Evolutionary conservation across 2,329 filamentous ascomycete genomes (phyloP), one percentile per base, ranked within the genome.

Genomic region (Juglanconis sp.): DNA sequence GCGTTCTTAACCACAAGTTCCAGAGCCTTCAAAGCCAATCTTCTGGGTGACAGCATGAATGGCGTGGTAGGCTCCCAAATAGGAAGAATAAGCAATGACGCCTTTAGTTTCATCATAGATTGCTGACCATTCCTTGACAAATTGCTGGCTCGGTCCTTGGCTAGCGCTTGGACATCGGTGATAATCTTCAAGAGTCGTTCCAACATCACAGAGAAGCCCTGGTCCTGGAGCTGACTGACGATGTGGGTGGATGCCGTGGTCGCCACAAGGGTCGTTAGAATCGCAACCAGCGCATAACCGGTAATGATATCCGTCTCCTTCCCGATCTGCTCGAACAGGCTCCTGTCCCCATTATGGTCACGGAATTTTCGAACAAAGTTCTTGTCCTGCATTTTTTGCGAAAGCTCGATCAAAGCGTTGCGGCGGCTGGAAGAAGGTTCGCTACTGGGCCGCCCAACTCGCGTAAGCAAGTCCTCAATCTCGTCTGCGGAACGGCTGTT

Each of bases 311-410:
- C 89, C 1, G 79, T 73, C 67, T 88, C 84, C 53, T 79, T 77
- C 1, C 79, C 80, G 9, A 90, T 77, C 47, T 84, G 82, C 49
- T 83, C 79, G 56, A 92, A 83, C 15, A 97, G 78, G 35, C 83
- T 83, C 57, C 86, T 82, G 63, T 91, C 89, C 59, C 89, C 85
- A 6, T 86, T 85, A 65, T 91, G 87, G 63, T 92, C 87, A 24
- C 89, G 81, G 67, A 96, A 92, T 63, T 90, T 87, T 17, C 80
- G 79, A 34, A 85, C 77, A 66, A 90, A 92, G 1, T 78, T 78
- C 67, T 87, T 86, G 53, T 87, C 77, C 53, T 82, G 80, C 47
- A 88, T 76, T 66, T 85, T 86, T 49, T 81, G 77, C 1, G 81
- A 81, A 47, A 89, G 71, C 64, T 89, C 86, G 4, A 88, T 72